Evolutionary conservation across 306 rosid species (phyloP).

Genomic region (Adenanthera pavonina): DNA sequence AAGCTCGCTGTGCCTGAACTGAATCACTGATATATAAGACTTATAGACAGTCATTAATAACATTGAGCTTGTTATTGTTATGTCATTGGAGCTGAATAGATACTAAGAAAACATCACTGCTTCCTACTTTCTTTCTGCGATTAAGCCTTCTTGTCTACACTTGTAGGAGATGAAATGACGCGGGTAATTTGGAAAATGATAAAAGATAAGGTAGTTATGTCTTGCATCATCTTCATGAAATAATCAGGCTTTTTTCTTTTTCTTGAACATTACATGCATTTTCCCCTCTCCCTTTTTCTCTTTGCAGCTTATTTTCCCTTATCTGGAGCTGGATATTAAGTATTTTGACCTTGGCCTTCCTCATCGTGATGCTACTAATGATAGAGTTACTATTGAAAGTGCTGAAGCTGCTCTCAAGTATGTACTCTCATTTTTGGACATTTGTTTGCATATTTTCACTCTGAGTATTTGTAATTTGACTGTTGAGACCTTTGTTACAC

Average conservation of each 20-base stretch:
- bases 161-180: constrained; percentile 64
- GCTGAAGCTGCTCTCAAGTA: constrained; percentile 65
- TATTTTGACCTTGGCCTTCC: constrained; percentile 64
- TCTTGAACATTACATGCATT: background rate
- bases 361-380: constrained; percentile 60
- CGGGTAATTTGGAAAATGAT: constrained; percentile 61
- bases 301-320: constrained; percentile 59
- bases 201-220: constrained; percentile 55
- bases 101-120: background rate
- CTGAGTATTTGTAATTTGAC: constrained; percentile 9
- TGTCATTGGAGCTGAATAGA: background rate
- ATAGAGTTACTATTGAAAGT: constrained; percentile 65
- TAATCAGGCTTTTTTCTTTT: background rate
- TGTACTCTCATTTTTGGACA: constrained; percentile 16
- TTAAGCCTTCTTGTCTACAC: constrained; percentile 24
- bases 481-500: background rate
- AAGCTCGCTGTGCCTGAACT: background rate
- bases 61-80: background rate
- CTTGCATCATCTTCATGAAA: constrained; percentile 16
- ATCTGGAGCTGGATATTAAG: constrained; percentile 55
- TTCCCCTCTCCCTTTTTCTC: background rate
- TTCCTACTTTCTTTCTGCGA: constrained; percentile 18
- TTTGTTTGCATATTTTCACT: constrained; percentile 24
- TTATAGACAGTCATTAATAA: background rate
- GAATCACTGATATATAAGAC: background rate